phyloP scores from a whole-genome alignment of 106 monocot genomes.

The Platanthera zijinensis region DNA sequence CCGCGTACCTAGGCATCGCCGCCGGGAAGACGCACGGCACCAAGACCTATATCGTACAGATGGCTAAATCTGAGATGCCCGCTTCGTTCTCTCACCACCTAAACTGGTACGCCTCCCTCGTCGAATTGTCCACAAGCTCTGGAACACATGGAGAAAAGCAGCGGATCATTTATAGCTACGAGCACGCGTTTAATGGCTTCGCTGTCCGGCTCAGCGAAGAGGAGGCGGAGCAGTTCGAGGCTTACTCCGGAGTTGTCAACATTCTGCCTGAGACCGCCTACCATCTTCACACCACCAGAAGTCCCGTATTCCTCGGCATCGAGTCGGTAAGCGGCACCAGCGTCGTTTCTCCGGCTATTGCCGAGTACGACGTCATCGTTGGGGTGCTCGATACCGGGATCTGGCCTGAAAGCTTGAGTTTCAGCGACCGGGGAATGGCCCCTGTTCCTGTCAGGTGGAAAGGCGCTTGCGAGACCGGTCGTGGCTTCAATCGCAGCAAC shows the following conservation, averaged over 20 bases:
- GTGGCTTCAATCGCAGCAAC: slow-evolving; percentile 32
- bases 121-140: slow-evolving; percentile 25
- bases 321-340: slow-evolving; percentile 19
- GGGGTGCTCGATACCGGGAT: slow-evolving; percentile 85
- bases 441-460: slow-evolving; percentile 53
- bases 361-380: slow-evolving; percentile 52
- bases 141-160: slow-evolving; percentile 5
- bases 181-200: slow-evolving; percentile 60
- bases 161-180: slow-evolving; percentile 76
- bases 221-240: slow-evolving; percentile 36
- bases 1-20: slow-evolving; percentile 4
- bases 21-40: neutral
- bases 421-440: slow-evolving; percentile 45
- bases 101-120: slow-evolving; percentile 66
- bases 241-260: slow-evolving; percentile 31
- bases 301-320: slow-evolving; percentile 69
- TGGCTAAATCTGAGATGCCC: slow-evolving; percentile 64
- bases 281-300: slow-evolving; percentile 68
- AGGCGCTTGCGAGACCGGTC: slow-evolving; percentile 56
- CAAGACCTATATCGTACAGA: slow-evolving; percentile 71
- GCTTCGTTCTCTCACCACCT: slow-evolving; percentile 38
- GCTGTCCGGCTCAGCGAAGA: slow-evolving; percentile 33
- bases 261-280: slow-evolving; percentile 52
- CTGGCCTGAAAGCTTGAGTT: slow-evolving; percentile 88
- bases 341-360: slow-evolving; percentile 22